Base-by-base conservation (phyloP, 1,139 yeast species). In the Meyerozyma athensensis region DNA sequence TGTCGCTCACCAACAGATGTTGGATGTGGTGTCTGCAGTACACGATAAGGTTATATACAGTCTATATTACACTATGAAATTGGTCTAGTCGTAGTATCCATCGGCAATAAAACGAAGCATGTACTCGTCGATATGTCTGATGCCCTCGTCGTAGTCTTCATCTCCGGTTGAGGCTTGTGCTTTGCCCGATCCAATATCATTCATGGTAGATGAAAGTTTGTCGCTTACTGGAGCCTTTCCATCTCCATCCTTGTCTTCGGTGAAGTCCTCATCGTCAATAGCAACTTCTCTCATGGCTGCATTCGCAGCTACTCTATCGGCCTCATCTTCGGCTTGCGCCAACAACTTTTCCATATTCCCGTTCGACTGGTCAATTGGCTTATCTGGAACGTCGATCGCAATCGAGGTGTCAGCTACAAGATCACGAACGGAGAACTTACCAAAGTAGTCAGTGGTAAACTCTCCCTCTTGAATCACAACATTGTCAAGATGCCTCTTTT, bases 401-500 rank as follows among this genome's bases (percentile, higher is more conserved):
- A 58, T 46, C 7, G 61, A 70, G 17, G 75, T 83, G 45, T 81
- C 82, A 19, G 89, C 90, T 10, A 92, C 76, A 49, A 92, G 67
- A 55, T 92, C 98, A 43, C 81, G 77, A n/a, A 90, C 94, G 0
- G 96, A 86, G 39, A 90, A 71, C 55, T 86, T 86, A 30, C 90
- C 86, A 56, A 94, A 86, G 58, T 90, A 92, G 58, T 94, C 98
- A 0, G 98, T 94, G 0, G 97, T 94, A 61, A 94, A 94, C 48
- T 90, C 98, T 57, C 98, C 98, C 43, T 92, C 96, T 63, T 94
- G 98, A 49, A 94, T 94, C 39, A 94, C 95, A 30, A 94, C 95
- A 59, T 89, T 89, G 60, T 94, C 98, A 48, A 94, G 74, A 56
- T 90, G 90, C 52, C 96, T 73, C 71, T 94, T 94, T 61, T 92